Conservation (phyloP, 2,329 filamentous ascomycete genomes). For the Penicillium sp. region DNA sequence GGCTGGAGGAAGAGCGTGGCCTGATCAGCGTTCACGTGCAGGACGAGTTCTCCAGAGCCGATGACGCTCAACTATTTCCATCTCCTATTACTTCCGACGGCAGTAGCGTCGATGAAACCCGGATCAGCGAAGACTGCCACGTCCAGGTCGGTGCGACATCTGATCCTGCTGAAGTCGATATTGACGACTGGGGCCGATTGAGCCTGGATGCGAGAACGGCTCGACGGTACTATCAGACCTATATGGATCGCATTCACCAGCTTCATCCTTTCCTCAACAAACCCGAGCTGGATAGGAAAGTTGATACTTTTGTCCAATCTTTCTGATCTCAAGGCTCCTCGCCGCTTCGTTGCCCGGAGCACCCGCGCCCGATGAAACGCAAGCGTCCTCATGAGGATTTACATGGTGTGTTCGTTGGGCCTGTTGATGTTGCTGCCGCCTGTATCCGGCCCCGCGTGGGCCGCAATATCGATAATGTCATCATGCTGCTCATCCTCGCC, state of each 20-base stretch:
- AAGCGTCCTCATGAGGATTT: conserved; percentile 38
- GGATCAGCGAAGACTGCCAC: conserved; percentile 7
- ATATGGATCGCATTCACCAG: conserved; percentile 59
- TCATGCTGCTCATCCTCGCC: conserved; percentile 79
- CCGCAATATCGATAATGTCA: conserved; percentile 71
- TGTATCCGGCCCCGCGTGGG: conserved; percentile 32
- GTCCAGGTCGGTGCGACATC: conserved; percentile 3
- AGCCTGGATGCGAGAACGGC: conserved; percentile 55
- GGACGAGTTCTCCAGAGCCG: conserved; percentile 68
- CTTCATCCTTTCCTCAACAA: conserved; percentile 64
- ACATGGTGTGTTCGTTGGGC: conserved; percentile 24
- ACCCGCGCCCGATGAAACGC: conserved; percentile 34
- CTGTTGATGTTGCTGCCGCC: conserved; percentile 7
- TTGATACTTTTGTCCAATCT: conserved; percentile 50
- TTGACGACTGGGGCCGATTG: conserved; percentile 52
- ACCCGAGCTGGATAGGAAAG: conserved; percentile 49
- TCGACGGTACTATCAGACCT: conserved; percentile 53
- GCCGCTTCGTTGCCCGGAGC: conserved; percentile 16
- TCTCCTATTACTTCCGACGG: conserved; percentile 8
- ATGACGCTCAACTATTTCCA: conserved; percentile 43
- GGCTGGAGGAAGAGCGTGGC: conserved; percentile 70
- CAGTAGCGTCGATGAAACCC: conserved; percentile 3
- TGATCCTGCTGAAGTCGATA: conserved; percentile 47
- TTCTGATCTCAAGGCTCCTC: conserved; percentile 41
- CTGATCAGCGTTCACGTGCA: conserved; percentile 72